Base-by-base conservation (phyloP, 371 early-diverging fungal genomes). In the Mucor velutinosus region DNA sequence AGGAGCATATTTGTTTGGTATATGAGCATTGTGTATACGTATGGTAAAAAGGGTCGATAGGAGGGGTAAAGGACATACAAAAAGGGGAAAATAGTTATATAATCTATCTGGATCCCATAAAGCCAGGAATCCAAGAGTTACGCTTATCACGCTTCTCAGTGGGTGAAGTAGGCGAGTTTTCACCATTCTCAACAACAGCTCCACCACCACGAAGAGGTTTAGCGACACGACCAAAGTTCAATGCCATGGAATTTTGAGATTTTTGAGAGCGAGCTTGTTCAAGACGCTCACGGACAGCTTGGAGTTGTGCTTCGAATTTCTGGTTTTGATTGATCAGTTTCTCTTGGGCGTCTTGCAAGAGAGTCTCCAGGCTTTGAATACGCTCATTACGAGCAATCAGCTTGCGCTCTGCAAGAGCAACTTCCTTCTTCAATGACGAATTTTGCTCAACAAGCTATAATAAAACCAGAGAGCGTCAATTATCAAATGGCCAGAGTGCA, bases 161-260 rank as follows among this genome's bases (percentile, higher is more conserved):
- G 25, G 73, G 70, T n/a, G 73, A 73, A 11, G 64, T 57, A 53
- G 70, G 73, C 11, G 63, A 37, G 21, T 41, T 60, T 15, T 72
- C 66, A 1, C n/a, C 51, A 19, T 65, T 66, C 19, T 62, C 59
- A 27, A 62, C 64, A 19, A 59, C 67, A 55, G 70, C 67, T 71
- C 96, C 94, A 23, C 96, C 94, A 35, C 97, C 97, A 59, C 95
- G 90, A 62, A 97, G 77, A 43, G 97, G 97, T 83, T 95, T 95
- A 67, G 96, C 95, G 61, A 97, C 93, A 62, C 94, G 84, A 58
- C 90, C 90, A 70, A 93, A 93, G 81, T 84, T 86, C 62, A 94
- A 76, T 60, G 80, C 80, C 76, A 76, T 80, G 35, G 81, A 73
- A 27, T 78, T 61, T 32, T 86, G 82, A 45, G 83, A 75, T 64